A percentile compares a stretch with the other conserved stretches of the same genome.
Evolutionary conservation across 2,329 filamentous ascomycete species (phyloP).

Genomic region (Dissoconium aciculare): DNA sequence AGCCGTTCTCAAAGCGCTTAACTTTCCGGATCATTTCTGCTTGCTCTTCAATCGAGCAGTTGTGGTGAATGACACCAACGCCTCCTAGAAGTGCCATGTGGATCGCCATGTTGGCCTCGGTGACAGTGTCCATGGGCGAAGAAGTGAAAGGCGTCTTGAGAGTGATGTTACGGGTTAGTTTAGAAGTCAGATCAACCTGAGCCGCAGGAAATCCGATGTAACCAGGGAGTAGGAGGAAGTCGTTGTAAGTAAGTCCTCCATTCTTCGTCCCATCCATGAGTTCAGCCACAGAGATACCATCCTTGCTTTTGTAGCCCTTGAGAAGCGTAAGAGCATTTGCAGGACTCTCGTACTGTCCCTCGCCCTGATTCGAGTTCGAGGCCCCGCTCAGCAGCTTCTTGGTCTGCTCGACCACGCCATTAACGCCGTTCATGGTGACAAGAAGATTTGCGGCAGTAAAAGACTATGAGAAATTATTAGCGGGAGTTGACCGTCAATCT

Average conservation of each 20-base stretch:
- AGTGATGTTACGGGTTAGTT: slow-evolving; percentile 85
- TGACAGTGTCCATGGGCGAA: slow-evolving; percentile 98
- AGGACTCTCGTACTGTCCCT: slow-evolving; percentile 9
- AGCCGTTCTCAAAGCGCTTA: slow-evolving; percentile 98
- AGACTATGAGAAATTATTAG: slow-evolving; percentile 5
- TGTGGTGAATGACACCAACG: slow-evolving; percentile 94
- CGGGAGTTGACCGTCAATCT: slow-evolving; percentile 3
- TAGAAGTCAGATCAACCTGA: slow-evolving; percentile 74
- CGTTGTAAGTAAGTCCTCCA: slow-evolving; percentile 93
- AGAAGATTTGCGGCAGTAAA: slow-evolving; percentile 19
- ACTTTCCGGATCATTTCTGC: slow-evolving; percentile 99
- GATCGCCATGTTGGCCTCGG: slow-evolving; percentile 98
- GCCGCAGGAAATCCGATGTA: slow-evolving; percentile 97
- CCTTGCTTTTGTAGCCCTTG: slow-evolving; percentile 56
- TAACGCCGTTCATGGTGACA: slow-evolving; percentile 61
- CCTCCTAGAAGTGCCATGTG: slow-evolving; percentile 84
- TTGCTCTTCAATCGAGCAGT: slow-evolving; percentile 94
- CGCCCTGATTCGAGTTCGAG: neutral
- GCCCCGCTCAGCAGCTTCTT: slow-evolving; percentile 22
- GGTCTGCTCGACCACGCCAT: slow-evolving; percentile 29
- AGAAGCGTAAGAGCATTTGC: slow-evolving; percentile 57
- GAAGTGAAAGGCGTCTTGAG: slow-evolving; percentile 95
- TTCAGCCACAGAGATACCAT: slow-evolving; percentile 76
- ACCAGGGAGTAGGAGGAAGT: slow-evolving; percentile 90
- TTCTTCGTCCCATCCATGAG: slow-evolving; percentile 83